Base-by-base conservation (phyloP, 2,329 filamentous ascomycete species). In the Neonectria coccinea region DNA sequence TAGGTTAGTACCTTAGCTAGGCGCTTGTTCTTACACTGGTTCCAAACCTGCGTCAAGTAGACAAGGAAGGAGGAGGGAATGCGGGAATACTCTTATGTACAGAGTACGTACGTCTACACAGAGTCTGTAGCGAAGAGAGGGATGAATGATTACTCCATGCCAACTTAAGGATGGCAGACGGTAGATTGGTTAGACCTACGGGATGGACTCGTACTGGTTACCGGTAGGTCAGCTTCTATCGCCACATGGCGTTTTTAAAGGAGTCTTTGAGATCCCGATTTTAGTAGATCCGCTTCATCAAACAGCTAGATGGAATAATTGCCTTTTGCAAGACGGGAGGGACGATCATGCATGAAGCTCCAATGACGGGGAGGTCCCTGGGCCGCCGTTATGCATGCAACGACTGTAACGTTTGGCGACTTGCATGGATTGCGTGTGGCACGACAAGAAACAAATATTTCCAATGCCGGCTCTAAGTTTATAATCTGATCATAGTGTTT, bases 31-130 rank as follows among this genome's bases (percentile, higher is more conserved):
- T 25, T 62, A 66, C 56, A 64, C 59, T 39, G 51, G 64, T 66
- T 59, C 64, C 56, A 56, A 56, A 56, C 51, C 22, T 66, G 64
- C 61, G 18, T 66, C 64, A 66, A 27, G 56, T 66, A 59, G 36
- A 63, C 60, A 52, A 47, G 25, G 50, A 51, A 52, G 56, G 45
- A 29, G 11, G 22, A 45, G 31, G 20, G 27, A 11, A 18, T 47
- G 33, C 29, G 27, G 27, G n/a, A 50, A 20, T 27, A 50, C 14
- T 27, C 9, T 45, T 2, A 20, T 31, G 18, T 16, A 16, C 2
- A 5, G n/a, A 10, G 47, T 18, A 18, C 8, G 27, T 18, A 16
- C 47, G 10, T 14, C 22, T 22, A 22, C 22, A 7, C 16, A 2
- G 25, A 31, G 5, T 20, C 11, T 2, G 25, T 22, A 11, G 27